Evolutionary conservation across 768 basidiomycete species (phyloP), one percentile per base, ranked within the genome.

Genomic region (Mycena latifolia): DNA sequence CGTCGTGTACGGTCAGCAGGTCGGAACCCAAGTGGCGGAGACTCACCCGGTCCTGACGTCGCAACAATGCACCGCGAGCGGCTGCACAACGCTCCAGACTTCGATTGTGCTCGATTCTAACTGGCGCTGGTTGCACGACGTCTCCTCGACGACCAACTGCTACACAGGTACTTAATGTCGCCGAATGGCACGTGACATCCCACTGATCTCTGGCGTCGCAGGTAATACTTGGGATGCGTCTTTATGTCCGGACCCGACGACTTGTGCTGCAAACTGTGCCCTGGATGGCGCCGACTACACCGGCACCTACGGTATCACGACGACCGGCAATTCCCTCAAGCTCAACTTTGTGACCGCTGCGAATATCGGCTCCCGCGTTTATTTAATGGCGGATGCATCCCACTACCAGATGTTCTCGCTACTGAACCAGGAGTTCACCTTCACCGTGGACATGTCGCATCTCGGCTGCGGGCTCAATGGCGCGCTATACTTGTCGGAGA

Each of bases 111-210:
- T 89, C 74, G 86, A 88, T 72, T 63, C 81, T 61, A 86, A 86
- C 78, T 87, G 85, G 85, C 84, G 86, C 46, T 86, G 84, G 84
- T 65, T 80, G 15, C 82, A 85, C 74, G 70, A 68, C 39, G 76
- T 73, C 62, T 67, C 66, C 58, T 69, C 74, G 29, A 76, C 77
- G 15, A 50, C 48, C 28, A 81, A 81, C 76, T 82, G 86, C 73
- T 87, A 88, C 80, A 86, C 83, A 65, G 86, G 86, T 41, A 87
- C n/a, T n/a, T n/a, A n/a, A n/a, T n/a, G n/a, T n/a, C n/a, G n/a
- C n/a, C n/a, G n/a, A n/a, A n/a, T n/a, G n/a, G n/a, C n/a, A n/a
- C n/a, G n/a, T n/a, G n/a, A n/a, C n/a, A n/a, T n/a, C n/a, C n/a
- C n/a, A n/a, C n/a, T n/a, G n/a, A 39, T 33, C 11, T 33, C 11